Percentiles rank a stretch among this genome's conserved stretches.
Conservation (phyloP, 106 monocot species). For the Acorus calamus region DNA sequence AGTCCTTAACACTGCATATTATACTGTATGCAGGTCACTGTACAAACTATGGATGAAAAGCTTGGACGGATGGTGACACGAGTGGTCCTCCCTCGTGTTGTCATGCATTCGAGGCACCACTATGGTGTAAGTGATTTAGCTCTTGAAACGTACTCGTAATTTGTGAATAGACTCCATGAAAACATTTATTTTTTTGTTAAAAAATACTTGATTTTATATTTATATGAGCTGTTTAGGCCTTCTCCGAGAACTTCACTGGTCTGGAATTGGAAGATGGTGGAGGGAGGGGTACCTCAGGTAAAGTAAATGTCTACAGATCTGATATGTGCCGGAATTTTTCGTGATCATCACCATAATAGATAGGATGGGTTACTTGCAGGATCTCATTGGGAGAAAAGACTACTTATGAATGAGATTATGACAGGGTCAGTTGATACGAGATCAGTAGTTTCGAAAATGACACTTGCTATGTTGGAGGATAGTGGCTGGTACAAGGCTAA, state of each 20-base stretch:
- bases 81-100: conserved; percentile 87
- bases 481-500: conserved; percentile 98
- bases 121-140: conserved; percentile 59
- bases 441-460: conserved; percentile 99
- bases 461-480: conserved; percentile 90
- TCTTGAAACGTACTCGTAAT: no score
- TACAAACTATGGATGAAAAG: conserved; percentile 82
- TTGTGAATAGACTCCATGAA: no score
- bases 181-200: no score
- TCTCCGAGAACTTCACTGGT: conserved; percentile 91
- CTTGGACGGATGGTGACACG: conserved; percentile 82
- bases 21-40: conserved; percentile 47
- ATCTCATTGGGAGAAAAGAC: conserved; percentile 98
- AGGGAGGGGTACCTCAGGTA: conserved; percentile 95
- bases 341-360: background rate
- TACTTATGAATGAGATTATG: conserved; percentile 99
- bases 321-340: no score
- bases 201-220: no score
- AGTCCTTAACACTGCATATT: no score
- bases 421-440: conserved; percentile 97
- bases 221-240: conserved; percentile 33
- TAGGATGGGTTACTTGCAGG: conserved; percentile 24
- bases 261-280: conserved; percentile 99
- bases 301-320: no score
- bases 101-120: conserved; percentile 93